phyloP scores from a whole-genome alignment of 257 asterid species.

The Capsicum baccatum region DNA sequence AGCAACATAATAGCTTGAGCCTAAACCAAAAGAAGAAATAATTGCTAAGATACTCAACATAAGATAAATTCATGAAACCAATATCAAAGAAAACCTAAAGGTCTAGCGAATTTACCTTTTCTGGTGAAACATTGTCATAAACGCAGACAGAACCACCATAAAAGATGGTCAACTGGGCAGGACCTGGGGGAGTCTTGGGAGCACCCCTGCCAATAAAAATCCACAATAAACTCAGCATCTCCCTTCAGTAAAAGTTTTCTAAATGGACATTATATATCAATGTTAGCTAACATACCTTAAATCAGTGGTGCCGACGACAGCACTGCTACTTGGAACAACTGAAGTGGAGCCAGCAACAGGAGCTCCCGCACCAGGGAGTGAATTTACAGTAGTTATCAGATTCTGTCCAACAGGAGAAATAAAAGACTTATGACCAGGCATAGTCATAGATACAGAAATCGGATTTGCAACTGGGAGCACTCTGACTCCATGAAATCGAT shows the following conservation, averaged over 20 bases:
- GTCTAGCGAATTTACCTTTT: constrained; percentile 59
- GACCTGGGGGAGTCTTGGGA: constrained; percentile 47
- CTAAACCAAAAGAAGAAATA: constrained; percentile 42
- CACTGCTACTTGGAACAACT: constrained; percentile 42
- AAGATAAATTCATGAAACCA: background rate
- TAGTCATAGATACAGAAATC: constrained; percentile 44
- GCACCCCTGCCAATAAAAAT: constrained; percentile 49
- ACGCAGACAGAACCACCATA: constrained; percentile 85
- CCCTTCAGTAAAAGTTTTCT: background rate
- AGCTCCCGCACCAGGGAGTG: constrained; percentile 43
- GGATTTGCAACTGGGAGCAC: constrained; percentile 34
- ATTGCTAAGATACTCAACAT: background rate
- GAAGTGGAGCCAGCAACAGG: constrained; percentile 42
- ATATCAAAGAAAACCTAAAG: background rate
- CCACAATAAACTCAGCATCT: constrained; percentile 28
- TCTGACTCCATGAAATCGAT: constrained; percentile 36
- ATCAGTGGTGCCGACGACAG: constrained; percentile 73
- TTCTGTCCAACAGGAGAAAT: constrained; percentile 47
- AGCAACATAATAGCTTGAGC: constrained; percentile 94
- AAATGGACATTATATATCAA: background rate
- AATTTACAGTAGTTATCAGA: constrained; percentile 39
- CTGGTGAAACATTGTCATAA: constrained; percentile 73
- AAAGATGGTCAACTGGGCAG: constrained; percentile 89
- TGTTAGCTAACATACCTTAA: constrained; percentile 51
- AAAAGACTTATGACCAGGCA: constrained; percentile 45